phyloP scores from a whole-genome alignment of 495 filamentous ascomycete species.

The Aspergillus cristatus region DNA sequence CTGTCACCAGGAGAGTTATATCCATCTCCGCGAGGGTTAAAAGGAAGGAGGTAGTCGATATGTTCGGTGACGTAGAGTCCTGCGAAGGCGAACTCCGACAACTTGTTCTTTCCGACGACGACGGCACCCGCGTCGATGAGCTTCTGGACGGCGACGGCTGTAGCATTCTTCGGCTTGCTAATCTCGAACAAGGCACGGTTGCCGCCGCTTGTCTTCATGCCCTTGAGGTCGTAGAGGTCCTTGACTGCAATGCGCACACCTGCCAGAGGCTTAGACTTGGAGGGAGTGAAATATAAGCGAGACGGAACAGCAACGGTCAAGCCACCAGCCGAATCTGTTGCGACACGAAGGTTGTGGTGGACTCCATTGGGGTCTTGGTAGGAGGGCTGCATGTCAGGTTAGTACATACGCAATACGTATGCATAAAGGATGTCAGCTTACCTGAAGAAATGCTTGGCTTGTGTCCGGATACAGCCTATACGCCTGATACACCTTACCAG shows the following conservation, averaged over 20 bases:
- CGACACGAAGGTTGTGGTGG: neutral
- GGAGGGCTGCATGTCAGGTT: neutral
- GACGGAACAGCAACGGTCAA: neutral
- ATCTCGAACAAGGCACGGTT: slow-evolving; percentile 48
- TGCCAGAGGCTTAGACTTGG: slow-evolving; percentile 24
- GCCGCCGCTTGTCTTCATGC: slow-evolving; percentile 45
- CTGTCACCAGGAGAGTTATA: slow-evolving; percentile 32
- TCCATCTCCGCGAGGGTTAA: slow-evolving; percentile 42
- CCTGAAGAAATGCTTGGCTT: neutral
- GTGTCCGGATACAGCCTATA: neutral
- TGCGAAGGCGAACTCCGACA: slow-evolving; percentile 35
- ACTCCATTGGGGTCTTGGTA: neutral
- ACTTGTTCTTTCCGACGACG: slow-evolving; percentile 52
- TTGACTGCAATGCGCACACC: slow-evolving; percentile 52
- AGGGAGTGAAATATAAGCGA: neutral
- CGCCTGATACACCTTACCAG: neutral
- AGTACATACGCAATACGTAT: no score
- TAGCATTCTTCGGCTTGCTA: slow-evolving; percentile 37
- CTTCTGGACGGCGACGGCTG: slow-evolving; percentile 40
- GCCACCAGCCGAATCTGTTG: neutral
- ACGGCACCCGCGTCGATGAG: slow-evolving; percentile 51
- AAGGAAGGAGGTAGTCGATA: slow-evolving; percentile 25
- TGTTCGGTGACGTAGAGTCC: neutral
- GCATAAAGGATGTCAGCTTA: no score
- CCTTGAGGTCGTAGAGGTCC: slow-evolving; percentile 50